Evolutionary conservation across 805 yeast genomes (phyloP).

Genomic region (Candida methanosorbosa): DNA sequence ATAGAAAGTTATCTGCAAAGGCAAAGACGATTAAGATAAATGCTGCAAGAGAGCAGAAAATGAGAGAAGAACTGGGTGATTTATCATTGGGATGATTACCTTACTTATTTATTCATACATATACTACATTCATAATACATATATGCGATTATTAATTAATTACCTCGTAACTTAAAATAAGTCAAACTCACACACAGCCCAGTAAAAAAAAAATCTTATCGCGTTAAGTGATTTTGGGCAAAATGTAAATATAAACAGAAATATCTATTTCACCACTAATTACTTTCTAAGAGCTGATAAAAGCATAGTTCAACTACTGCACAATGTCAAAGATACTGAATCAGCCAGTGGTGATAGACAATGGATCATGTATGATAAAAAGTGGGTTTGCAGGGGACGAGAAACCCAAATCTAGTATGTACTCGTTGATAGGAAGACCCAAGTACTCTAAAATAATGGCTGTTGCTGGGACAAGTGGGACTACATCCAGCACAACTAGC

Average conservation of each 20-base stretch:
- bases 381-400: constrained; percentile 95
- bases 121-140: too few species aligned
- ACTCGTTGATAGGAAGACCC: constrained; percentile 69
- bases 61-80: constrained; percentile 14
- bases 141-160: too few species aligned
- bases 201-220: too few species aligned
- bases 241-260: background rate
- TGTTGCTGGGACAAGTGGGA: constrained; percentile 42
- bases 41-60: constrained; percentile 16
- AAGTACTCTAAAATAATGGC: constrained; percentile 75
- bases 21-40: constrained; percentile 17
- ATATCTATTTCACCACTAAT: too few species aligned
- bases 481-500: background rate
- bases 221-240: background rate
- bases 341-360: constrained; percentile 73
- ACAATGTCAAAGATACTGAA: constrained; percentile 30
- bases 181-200: too few species aligned
- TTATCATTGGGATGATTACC: too few species aligned
- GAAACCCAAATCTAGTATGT: constrained; percentile 56
- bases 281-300: background rate
- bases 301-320: background rate
- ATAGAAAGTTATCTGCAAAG: constrained; percentile 10
- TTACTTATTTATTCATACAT: too few species aligned
- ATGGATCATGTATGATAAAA: constrained; percentile 78
- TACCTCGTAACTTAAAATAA: too few species aligned